phyloP scores from a whole-genome alignment of 352 stramenopile species.

The Globisporangium megalacanthum region DNA sequence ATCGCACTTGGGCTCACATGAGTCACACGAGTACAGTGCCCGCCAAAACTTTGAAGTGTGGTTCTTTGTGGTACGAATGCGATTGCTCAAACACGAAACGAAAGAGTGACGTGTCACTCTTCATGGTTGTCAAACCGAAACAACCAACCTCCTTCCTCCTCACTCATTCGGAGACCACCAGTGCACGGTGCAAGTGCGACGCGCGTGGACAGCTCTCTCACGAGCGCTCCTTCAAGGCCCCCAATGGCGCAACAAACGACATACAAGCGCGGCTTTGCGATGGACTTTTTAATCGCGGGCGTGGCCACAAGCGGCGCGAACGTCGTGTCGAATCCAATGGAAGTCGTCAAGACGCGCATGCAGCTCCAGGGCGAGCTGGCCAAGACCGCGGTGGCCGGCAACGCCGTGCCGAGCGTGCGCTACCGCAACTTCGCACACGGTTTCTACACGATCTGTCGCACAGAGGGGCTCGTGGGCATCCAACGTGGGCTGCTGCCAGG shows the following conservation, averaged over 20 bases:
- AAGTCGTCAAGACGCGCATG: slow-evolving; percentile 89
- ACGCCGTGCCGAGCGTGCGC: slow-evolving; percentile 30
- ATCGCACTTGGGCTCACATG: too few species aligned
- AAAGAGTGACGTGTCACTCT: too few species aligned
- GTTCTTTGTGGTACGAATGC: too few species aligned
- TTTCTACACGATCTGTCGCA: slow-evolving; percentile 79
- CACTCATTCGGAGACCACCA: too few species aligned
- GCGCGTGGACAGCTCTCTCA: neutral
- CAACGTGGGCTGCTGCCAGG: slow-evolving; percentile 71
- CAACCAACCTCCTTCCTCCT: too few species aligned
- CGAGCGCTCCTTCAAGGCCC: neutral
- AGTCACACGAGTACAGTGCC: too few species aligned
- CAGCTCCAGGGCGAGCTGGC: slow-evolving; percentile 83
- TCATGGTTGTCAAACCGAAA: too few species aligned
- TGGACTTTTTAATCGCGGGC: slow-evolving; percentile 71
- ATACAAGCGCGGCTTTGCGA: slow-evolving; percentile 40
- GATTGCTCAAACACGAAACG: too few species aligned
- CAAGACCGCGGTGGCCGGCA: slow-evolving; percentile 28
- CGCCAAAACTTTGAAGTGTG: too few species aligned
- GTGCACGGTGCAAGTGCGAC: too few species aligned
- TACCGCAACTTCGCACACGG: slow-evolving; percentile 85
- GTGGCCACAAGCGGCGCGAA: slow-evolving; percentile 59
- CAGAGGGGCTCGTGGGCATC: slow-evolving; percentile 70
- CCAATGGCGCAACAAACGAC: neutral
- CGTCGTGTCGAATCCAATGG: slow-evolving; percentile 86